phyloP scores from a whole-genome alignment of 176 grass and related monocot genomes.

The sorghum (Sorghum bicolor) region DNA sequence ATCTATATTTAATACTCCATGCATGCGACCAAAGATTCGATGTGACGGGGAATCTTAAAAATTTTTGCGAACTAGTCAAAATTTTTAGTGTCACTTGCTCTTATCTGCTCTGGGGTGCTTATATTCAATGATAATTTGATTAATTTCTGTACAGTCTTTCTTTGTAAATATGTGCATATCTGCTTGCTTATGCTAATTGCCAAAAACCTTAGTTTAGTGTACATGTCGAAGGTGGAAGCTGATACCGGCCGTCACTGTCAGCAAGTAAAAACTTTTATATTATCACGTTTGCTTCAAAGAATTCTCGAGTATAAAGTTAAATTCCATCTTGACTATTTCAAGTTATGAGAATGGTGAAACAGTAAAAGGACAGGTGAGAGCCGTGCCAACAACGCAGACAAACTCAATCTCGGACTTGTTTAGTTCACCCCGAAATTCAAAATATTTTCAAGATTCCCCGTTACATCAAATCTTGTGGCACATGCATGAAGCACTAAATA shows the following conservation, averaged over 20 bases:
- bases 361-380: background rate
- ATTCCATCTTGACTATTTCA: background rate
- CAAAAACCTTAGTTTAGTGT: background rate
- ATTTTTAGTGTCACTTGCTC: too few relatives aligned
- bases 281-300: background rate
- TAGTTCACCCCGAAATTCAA: too few relatives aligned
- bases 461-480: too few relatives aligned
- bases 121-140: too few relatives aligned
- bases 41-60: too few relatives aligned
- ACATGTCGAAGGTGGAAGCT: background rate
- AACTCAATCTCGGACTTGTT: conserved; percentile 15
- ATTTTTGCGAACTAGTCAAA: too few relatives aligned
- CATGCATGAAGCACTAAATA: too few relatives aligned
- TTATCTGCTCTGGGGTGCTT: too few relatives aligned
- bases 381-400: background rate
- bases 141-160: too few relatives aligned
- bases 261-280: background rate
- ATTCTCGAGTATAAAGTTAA: background rate
- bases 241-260: background rate
- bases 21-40: too few relatives aligned
- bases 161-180: background rate
- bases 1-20: too few relatives aligned
- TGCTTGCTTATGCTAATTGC: background rate
- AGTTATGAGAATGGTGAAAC: background rate
- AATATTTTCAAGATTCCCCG: too few relatives aligned